Evolutionary conservation across 2,329 filamentous ascomycete genomes (phyloP).

Genomic region (Diaporthe caulivora): DNA sequence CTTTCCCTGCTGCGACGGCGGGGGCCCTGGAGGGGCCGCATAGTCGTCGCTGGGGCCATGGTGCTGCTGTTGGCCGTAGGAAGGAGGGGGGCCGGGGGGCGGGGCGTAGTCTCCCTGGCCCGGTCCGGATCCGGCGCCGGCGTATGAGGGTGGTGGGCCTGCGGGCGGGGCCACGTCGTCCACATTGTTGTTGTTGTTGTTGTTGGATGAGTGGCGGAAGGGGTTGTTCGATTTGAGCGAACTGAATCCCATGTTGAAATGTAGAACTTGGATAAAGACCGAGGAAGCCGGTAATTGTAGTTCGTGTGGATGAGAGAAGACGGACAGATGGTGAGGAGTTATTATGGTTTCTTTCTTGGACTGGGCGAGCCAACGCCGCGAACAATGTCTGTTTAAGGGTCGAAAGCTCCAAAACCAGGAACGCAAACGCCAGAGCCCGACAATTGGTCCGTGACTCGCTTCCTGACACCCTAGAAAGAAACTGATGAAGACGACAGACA

Average conservation of each 20-base stretch:
- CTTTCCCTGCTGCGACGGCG: constrained; percentile 18
- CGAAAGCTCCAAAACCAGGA: background rate
- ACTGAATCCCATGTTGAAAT: constrained; percentile 32
- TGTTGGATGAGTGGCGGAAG: constrained; percentile 38
- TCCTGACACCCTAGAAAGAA: background rate
- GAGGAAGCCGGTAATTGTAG: background rate
- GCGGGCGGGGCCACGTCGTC: constrained; percentile 41
- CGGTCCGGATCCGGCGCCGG: constrained; percentile 43
- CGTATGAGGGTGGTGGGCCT: constrained; percentile 49
- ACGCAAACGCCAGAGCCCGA: background rate
- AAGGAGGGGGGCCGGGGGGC: constrained; percentile 38
- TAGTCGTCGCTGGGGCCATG: constrained; percentile 19
- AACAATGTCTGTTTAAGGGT: constrained; percentile 5
- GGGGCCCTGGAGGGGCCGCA: constrained; percentile 39
- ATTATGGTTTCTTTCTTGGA: background rate
- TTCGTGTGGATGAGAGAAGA: background rate
- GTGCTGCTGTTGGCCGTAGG: constrained; percentile 9
- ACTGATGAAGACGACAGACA: background rate
- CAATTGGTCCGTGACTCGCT: background rate
- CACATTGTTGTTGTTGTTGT: constrained; percentile 24
- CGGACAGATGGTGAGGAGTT: background rate
- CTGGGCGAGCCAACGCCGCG: background rate
- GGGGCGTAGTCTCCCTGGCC: constrained; percentile 34
- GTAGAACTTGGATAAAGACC: background rate
- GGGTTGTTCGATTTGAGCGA: constrained; percentile 38